Evolutionary conservation across 2,329 filamentous ascomycete species (phyloP).

Genomic region (Dendryphion nanum): DNA sequence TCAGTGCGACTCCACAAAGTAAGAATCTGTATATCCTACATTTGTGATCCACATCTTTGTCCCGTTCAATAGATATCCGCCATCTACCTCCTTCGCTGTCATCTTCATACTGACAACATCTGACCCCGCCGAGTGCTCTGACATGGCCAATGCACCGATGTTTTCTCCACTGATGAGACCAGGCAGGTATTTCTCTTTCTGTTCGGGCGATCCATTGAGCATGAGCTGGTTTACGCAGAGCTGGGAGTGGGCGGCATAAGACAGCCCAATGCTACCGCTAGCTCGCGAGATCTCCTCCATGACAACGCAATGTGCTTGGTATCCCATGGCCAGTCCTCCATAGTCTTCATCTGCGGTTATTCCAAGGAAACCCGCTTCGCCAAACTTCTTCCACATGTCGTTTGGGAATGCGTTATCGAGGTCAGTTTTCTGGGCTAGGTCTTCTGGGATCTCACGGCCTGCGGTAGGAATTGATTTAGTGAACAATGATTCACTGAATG

Average conservation of each 20-base stretch:
- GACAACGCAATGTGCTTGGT: constrained; percentile 93
- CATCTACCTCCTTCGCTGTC: constrained; percentile 74
- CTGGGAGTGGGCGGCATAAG: constrained; percentile 94
- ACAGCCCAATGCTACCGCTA: constrained; percentile 80
- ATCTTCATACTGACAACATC: constrained; percentile 97
- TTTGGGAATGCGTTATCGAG: constrained; percentile 82
- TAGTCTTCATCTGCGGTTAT: constrained; percentile 92
- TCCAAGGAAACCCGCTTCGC: constrained; percentile 85
- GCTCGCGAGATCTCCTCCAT: constrained; percentile 94
- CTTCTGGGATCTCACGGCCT: constrained; percentile 81
- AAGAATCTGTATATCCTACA: constrained; percentile 41
- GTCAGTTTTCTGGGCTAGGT: constrained; percentile 81
- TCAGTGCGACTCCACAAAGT: neutral
- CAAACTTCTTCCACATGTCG: constrained; percentile 91
- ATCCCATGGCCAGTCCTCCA: constrained; percentile 86
- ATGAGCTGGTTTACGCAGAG: constrained; percentile 95
- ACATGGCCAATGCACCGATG: constrained; percentile 91
- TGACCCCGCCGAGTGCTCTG: constrained; percentile 83
- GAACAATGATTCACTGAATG: neutral
- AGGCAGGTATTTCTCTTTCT: constrained; percentile 80
- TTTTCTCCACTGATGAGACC: constrained; percentile 76
- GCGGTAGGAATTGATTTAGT: neutral
- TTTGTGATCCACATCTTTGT: constrained; percentile 99
- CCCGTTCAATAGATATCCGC: constrained; percentile 81
- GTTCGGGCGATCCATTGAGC: constrained; percentile 76